Evolutionary conservation across 2,329 filamentous ascomycete species (phyloP).

Genomic region (Microascus cirrosus): DNA sequence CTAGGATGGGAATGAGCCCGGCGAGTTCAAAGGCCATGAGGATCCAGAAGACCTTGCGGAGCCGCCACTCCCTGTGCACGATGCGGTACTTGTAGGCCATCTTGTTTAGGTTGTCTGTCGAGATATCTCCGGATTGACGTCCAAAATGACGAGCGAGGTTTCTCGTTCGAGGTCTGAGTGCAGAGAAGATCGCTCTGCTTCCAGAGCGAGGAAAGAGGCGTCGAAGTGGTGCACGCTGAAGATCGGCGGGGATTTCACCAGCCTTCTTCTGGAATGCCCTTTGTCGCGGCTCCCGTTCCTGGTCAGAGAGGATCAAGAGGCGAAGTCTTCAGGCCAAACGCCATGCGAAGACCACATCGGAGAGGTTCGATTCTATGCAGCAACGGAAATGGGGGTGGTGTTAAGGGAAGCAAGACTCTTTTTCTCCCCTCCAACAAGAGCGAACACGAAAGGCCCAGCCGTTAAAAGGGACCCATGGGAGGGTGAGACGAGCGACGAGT

Average conservation of each 20-base stretch:
- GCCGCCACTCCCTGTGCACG: constrained; percentile 48
- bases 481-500: neutral
- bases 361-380: neutral
- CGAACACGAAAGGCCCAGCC: neutral
- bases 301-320: neutral
- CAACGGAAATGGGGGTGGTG: neutral
- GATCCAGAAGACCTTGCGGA: constrained; percentile 45
- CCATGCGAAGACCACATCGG: neutral
- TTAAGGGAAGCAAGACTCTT: neutral
- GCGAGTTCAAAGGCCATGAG: constrained; percentile 56
- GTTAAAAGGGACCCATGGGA: neutral
- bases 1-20: constrained; percentile 52
- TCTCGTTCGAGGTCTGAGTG: neutral
- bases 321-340: neutral
- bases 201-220: neutral
- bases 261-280: neutral
- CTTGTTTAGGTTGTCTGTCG: neutral
- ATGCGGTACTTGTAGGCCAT: constrained; percentile 32
- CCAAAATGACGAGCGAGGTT: neutral
- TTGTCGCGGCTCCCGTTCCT: neutral
- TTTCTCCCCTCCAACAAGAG: neutral
- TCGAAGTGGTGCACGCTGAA: neutral
- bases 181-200: neutral
- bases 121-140: neutral
- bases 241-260: neutral